phyloP scores from a whole-genome alignment of 495 filamentous ascomycete genomes.

The Neurospora intermedia region DNA sequence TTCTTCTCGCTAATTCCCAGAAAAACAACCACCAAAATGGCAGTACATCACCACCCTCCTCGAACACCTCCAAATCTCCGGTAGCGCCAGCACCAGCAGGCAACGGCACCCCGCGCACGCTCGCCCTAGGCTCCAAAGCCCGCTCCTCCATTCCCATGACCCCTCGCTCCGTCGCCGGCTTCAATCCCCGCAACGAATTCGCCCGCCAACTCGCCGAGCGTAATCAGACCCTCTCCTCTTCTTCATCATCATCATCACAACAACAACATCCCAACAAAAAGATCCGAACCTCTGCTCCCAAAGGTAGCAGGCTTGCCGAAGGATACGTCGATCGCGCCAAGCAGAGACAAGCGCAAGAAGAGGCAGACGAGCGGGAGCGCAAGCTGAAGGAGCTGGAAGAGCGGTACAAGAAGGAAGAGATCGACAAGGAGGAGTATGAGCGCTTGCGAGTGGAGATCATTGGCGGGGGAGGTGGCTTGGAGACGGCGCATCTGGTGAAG shows the following conservation, averaged over 20 bases:
- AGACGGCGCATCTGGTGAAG: constrained; percentile 78
- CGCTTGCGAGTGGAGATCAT: constrained; percentile 63
- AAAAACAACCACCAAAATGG: constrained; percentile 31
- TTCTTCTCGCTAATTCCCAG: constrained; percentile 47
- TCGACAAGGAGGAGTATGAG: constrained; percentile 65
- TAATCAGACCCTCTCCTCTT: constrained; percentile 31
- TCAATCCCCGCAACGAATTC: constrained; percentile 50
- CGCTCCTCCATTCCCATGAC: constrained; percentile 80
- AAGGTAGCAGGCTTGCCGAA: constrained; percentile 64
- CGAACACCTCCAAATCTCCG: constrained; percentile 14
- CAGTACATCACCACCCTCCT: constrained; percentile 16
- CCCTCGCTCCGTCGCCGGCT: constrained; percentile 55
- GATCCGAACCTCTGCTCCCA: constrained; percentile 67
- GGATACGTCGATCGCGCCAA: constrained; percentile 84
- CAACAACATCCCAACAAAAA: constrained; percentile 50
- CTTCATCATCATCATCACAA: constrained; percentile 17
- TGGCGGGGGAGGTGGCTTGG: constrained; percentile 55
- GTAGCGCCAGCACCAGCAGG: constrained; percentile 1
- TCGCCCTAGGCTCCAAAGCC: constrained; percentile 52
- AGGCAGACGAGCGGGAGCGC: constrained; percentile 50
- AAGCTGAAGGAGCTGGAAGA: constrained; percentile 74
- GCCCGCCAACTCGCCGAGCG: constrained; percentile 77
- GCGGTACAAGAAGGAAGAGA: constrained; percentile 69
- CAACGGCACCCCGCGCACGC: constrained; percentile 15
- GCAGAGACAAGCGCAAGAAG: constrained; percentile 35